These are phyloP conservation scores for Venturia effusa DNA, from an alignment of 2,329 filamentous ascomycete genomes.

Conservation along the genomic window DNA sequence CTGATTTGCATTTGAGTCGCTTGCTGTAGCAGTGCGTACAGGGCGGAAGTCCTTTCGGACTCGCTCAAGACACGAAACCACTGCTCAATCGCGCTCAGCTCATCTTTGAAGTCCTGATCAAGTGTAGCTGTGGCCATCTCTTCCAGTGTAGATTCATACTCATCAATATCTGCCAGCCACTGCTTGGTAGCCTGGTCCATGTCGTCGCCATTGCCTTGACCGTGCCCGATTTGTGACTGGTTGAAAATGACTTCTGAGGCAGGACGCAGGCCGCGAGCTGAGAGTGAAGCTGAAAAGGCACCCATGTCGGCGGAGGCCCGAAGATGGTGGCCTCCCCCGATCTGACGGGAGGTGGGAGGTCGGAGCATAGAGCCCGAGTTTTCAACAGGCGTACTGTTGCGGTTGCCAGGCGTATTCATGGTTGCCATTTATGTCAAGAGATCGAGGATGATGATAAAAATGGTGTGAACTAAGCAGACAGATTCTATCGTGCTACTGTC, in stretches of 20 bases:
- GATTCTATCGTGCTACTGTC: not conserved
- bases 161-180: conserved; percentile 98
- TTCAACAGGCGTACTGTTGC: conserved; percentile 87
- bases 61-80: conserved; percentile 98
- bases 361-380: conserved; percentile 73
- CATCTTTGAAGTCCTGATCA: conserved; percentile 99
- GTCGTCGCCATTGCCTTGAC: conserved; percentile 66
- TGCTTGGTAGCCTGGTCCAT: conserved; percentile 93
- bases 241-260: conserved; percentile 90
- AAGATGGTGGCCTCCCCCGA: conserved; percentile 73
- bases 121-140: conserved; percentile 99
- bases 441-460: not conserved
- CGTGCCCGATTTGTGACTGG: conserved; percentile 56
- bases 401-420: conserved; percentile 51
- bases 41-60: conserved; percentile 85
- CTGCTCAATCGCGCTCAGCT: conserved; percentile 96
- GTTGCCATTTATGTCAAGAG: conserved; percentile 29
- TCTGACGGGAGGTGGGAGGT: conserved; percentile 65
- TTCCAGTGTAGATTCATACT: conserved; percentile 96
- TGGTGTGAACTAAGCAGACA: not conserved
- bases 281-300: conserved; percentile 57
- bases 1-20: conserved; percentile 98
- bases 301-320: conserved; percentile 96
- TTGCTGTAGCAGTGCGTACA: conserved; percentile 94
- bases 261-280: conserved; percentile 73